A percentile compares a stretch with the other conserved stretches of the same genome.
Conservation (phyloP, 2,329 filamentous ascomycete genomes). For the Akanthomyces dipterigenus region DNA sequence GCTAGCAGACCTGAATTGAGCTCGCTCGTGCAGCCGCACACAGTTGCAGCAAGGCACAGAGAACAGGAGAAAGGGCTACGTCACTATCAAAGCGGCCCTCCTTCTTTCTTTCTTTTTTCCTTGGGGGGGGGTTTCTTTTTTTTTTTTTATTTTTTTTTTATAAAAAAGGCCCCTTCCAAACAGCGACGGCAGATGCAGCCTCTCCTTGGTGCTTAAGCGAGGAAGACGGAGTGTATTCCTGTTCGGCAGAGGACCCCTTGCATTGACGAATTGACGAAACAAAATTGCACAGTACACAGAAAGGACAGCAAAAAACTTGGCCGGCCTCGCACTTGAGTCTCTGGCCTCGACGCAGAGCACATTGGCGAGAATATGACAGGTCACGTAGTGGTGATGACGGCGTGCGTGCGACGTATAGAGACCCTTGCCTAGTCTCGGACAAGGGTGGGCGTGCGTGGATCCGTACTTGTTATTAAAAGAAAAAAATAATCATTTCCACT, state of each 20-base stretch:
- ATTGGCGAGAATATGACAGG: neutral
- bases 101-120: no score
- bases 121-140: no score
- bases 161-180: no score
- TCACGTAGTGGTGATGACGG: slow-evolving; percentile 8
- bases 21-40: neutral
- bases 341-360: no score
- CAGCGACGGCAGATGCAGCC: no score
- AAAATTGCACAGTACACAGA: neutral
- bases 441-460: neutral
- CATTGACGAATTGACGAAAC: neutral
- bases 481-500: neutral
- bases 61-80: neutral
- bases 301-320: neutral
- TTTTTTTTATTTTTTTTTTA: no score
- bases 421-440: neutral
- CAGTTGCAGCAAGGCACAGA: neutral
- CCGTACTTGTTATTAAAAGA: neutral
- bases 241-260: neutral
- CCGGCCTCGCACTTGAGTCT: neutral
- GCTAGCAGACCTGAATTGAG: neutral
- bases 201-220: no score
- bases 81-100: neutral
- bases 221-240: neutral
- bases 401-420: neutral